Percentiles rank a stretch among this genome's conserved stretches.
Evolutionary conservation across 2,329 filamentous ascomycete genomes (phyloP).

Genomic region (Byssothecium circinans): DNA sequence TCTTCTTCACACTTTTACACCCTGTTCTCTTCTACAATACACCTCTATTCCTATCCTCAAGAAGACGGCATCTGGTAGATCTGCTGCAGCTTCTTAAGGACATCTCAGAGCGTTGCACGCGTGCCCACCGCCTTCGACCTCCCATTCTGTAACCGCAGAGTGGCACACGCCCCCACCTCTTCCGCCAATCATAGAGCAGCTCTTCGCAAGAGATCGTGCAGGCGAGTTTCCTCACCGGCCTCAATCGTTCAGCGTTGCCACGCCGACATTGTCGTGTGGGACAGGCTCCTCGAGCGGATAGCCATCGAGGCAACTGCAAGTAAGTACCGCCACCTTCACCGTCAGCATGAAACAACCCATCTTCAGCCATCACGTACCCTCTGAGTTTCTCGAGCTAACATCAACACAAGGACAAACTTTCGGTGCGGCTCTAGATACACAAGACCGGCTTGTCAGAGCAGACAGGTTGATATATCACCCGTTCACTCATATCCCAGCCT

Average conservation of each 20-base stretch:
- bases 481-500: neutral
- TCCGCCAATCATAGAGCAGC: neutral
- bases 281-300: neutral
- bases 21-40: conserved; percentile 10
- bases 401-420: neutral
- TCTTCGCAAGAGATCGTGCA: neutral
- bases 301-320: neutral
- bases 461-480: neutral
- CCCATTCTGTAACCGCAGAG: neutral
- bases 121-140: neutral
- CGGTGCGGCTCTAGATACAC: neutral
- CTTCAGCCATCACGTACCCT: neutral
- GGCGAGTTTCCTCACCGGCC: neutral
- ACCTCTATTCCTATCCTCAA: conserved; percentile 4
- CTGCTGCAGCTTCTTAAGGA: conserved; percentile 4
- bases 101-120: neutral
- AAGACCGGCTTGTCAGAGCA: neutral
- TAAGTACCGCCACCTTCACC: neutral
- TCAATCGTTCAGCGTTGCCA: neutral
- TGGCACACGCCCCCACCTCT: neutral
- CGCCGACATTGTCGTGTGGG: neutral
- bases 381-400: neutral
- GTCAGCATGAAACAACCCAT: neutral
- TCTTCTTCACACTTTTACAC: conserved; percentile 4
- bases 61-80: conserved; percentile 2